phyloP scores from a whole-genome alignment of 139 green algal species.

The Tetraselmis striata region DNA sequence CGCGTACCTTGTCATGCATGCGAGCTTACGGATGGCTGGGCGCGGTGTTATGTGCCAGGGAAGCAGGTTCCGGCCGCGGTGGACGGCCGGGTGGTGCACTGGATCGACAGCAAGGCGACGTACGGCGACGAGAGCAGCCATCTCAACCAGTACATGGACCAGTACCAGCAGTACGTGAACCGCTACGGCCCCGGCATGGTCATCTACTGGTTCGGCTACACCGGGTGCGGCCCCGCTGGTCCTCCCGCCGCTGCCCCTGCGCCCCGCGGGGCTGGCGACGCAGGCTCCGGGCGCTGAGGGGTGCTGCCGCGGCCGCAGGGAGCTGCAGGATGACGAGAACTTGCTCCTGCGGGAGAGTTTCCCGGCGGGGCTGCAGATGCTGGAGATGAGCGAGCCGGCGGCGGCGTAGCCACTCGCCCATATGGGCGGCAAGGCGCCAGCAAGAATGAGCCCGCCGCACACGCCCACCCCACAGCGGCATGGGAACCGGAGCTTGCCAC shows the following conservation, averaged over 20 bases:
- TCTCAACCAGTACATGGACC: conserved; percentile 47
- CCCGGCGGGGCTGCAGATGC: neutral
- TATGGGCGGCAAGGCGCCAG: too few species aligned
- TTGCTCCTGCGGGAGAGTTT: neutral
- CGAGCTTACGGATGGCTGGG: too few species aligned
- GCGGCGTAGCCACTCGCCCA: too few species aligned
- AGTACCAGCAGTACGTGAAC: conserved; percentile 70
- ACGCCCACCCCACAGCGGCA: too few species aligned
- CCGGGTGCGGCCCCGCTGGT: neutral
- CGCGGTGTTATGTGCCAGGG: too few species aligned
- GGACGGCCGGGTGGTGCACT: conserved; percentile 62
- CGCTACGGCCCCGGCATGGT: conserved; percentile 80
- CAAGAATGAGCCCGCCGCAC: too few species aligned
- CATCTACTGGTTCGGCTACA: conserved; percentile 88
- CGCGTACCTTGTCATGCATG: too few species aligned
- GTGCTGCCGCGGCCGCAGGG: neutral
- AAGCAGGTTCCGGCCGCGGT: conserved; percentile 62
- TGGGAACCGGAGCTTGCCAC: too few species aligned
- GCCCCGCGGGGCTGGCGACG: too few species aligned
- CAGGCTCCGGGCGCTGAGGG: too few species aligned
- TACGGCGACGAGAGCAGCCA: conserved; percentile 77
- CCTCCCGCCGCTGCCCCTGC: too few species aligned
- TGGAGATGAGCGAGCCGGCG: neutral
- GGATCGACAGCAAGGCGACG: conserved; percentile 92
- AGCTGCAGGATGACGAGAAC: neutral